Evolutionary conservation across 192 early-diverging fungal genomes (phyloP).

Genomic region (Coemansia sp.): DNA sequence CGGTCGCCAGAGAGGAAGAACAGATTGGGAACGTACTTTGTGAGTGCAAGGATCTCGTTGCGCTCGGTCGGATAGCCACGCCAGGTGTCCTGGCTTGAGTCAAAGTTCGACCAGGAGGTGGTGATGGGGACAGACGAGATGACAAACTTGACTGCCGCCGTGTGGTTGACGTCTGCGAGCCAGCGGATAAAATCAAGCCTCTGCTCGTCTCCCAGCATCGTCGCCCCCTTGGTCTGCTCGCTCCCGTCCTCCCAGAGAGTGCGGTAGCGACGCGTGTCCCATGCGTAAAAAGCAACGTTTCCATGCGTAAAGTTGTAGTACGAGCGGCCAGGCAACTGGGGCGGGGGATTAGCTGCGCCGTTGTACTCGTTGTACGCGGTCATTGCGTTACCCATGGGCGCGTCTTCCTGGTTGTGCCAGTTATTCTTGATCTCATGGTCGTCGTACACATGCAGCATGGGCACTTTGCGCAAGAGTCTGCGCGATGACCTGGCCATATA

Average conservation of each 20-base stretch:
- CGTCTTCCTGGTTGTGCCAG: conserved; percentile 41
- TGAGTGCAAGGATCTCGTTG: conserved; percentile 40
- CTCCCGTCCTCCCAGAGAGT: conserved; percentile 27
- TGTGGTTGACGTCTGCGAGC: conserved; percentile 49
- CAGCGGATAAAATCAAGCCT: conserved; percentile 47
- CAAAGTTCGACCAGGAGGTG: conserved; percentile 41
- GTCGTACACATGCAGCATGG: conserved; percentile 54
- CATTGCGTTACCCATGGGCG: conserved; percentile 47
- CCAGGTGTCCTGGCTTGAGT: conserved; percentile 53
- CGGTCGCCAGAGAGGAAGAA: conserved; percentile 55
- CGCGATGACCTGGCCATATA: conserved; percentile 39
- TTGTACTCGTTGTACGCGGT: conserved; percentile 52
- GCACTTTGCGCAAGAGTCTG: conserved; percentile 31
- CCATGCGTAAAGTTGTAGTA: conserved; percentile 54
- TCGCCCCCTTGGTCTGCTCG: conserved; percentile 1
- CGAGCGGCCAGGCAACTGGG: conserved; percentile 15
- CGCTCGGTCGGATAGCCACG: conserved; percentile 53
- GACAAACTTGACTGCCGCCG: conserved; percentile 52
- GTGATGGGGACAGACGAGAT: conserved; percentile 51
- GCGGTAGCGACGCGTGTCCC: conserved; percentile 56
- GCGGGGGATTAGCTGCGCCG: conserved; percentile 39
- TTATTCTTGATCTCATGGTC: conserved; percentile 58
- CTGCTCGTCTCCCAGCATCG: conserved; percentile 50
- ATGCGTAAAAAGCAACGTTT: conserved; percentile 50
- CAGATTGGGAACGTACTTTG: conserved; percentile 37